These are phyloP conservation scores for Yamadazyma diddensiae DNA, from an alignment of 1,139 yeast genomes.

Conservation along the genomic window DNA sequence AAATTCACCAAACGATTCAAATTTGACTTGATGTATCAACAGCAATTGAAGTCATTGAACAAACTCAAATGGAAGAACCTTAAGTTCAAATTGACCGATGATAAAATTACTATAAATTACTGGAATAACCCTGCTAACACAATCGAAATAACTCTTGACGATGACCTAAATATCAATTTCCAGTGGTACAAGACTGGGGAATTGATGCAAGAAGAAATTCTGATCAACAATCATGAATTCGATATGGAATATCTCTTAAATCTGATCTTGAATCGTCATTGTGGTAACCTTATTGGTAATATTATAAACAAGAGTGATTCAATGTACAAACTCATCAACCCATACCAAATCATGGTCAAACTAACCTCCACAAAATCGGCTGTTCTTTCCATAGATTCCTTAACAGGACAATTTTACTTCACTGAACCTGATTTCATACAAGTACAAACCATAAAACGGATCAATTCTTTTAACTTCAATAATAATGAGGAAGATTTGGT, in stretches of 20 bases:
- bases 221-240: conserved; percentile 20
- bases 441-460: conserved; percentile 29
- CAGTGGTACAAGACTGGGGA: conserved; percentile 69
- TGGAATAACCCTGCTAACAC: conserved; percentile 59
- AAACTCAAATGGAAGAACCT: conserved; percentile 63
- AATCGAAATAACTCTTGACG: conserved; percentile 66
- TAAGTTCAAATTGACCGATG: conserved; percentile 57
- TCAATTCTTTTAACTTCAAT: conserved; percentile 26
- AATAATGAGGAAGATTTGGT: conserved; percentile 33
- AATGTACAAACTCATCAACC: conserved; percentile 19
- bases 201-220: conserved; percentile 5
- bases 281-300: conserved; percentile 29
- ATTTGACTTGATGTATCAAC: conserved; percentile 60
- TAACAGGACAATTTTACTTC: conserved; percentile 46
- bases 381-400: conserved; percentile 42
- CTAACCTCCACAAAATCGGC: conserved; percentile 35
- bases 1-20: conserved; percentile 73
- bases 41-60: conserved; percentile 57
- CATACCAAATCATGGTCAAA: conserved; percentile 37
- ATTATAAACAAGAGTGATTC: conserved; percentile 16
- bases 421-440: conserved; percentile 43
- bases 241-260: conserved; percentile 36
- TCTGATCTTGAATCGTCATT: conserved; percentile 36
- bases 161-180: conserved; percentile 48
- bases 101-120: conserved; percentile 60